These are phyloP conservation scores for Arthrobotrys megalospora DNA, from an alignment of 2,329 filamentous ascomycete genomes.

Conservation along the genomic window DNA sequence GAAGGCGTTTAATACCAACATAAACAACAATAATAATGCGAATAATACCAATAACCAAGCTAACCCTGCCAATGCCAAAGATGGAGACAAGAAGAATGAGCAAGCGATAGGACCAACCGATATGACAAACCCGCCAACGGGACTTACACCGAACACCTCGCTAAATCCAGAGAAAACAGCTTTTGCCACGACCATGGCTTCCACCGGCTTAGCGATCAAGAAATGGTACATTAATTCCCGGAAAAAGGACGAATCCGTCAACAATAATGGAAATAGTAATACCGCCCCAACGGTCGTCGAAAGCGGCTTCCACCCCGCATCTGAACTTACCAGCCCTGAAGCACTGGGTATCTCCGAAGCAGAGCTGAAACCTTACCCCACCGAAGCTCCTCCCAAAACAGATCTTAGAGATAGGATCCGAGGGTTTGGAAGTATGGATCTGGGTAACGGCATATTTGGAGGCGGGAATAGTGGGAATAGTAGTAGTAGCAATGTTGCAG, in stretches of 20 bases:
- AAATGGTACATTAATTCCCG: slow-evolving; percentile 71
- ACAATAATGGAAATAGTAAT: slow-evolving; percentile 21
- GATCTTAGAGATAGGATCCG: slow-evolving; percentile 42
- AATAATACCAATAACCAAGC: slow-evolving; percentile 27
- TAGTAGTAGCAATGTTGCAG: slow-evolving; percentile 11
- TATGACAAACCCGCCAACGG: slow-evolving; percentile 8
- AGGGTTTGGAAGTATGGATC: slow-evolving; percentile 36
- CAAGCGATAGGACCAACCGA: background rate
- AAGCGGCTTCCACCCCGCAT: slow-evolving; percentile 55
- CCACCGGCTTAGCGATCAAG: slow-evolving; percentile 73
- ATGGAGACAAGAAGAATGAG: slow-evolving; percentile 7
- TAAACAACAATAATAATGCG: slow-evolving; percentile 23
- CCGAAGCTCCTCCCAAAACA: slow-evolving; percentile 34
- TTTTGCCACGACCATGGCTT: slow-evolving; percentile 68
- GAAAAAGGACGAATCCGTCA: slow-evolving; percentile 52
- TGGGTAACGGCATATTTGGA: slow-evolving; percentile 8
- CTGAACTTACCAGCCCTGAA: slow-evolving; percentile 36
- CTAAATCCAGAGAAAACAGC: slow-evolving; percentile 67
- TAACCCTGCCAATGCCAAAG: background rate
- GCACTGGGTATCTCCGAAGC: slow-evolving; percentile 22
- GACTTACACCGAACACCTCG: slow-evolving; percentile 43
- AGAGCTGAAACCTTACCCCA: slow-evolving; percentile 42
- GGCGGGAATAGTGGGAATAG: background rate
- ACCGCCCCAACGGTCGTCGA: slow-evolving; percentile 13
- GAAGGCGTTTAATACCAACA: slow-evolving; percentile 51